phyloP scores from a whole-genome alignment of 345 rosid genomes.

The Ceriops decandra region DNA sequence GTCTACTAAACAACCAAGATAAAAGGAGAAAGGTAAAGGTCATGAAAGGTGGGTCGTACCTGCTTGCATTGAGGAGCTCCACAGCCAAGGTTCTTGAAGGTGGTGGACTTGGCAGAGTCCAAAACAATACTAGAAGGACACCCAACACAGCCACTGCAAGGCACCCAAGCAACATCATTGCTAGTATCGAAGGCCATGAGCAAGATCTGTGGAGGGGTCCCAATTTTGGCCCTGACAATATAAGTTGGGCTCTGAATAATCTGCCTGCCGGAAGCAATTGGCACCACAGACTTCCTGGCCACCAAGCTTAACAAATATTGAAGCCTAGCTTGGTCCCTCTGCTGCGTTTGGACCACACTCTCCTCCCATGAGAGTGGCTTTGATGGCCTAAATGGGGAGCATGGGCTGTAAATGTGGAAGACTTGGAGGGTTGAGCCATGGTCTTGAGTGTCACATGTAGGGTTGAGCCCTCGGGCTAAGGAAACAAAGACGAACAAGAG shows the following conservation, averaged over 20 bases:
- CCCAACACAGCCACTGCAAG: slow-evolving; percentile 74
- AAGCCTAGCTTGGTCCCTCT: slow-evolving; percentile 69
- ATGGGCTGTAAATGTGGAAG: slow-evolving; percentile 69
- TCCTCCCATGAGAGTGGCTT: slow-evolving; percentile 73
- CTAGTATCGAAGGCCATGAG: slow-evolving; percentile 89
- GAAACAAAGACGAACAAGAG: slow-evolving; percentile 22
- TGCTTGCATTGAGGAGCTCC: slow-evolving; percentile 73
- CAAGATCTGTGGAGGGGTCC: slow-evolving; percentile 81
- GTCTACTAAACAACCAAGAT: no score
- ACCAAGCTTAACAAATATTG: slow-evolving; percentile 65
- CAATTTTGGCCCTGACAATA: slow-evolving; percentile 63
- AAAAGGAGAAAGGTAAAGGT: no score
- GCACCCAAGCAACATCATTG: slow-evolving; percentile 85
- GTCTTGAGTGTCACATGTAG: slow-evolving; percentile 44
- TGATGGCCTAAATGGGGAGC: slow-evolving; percentile 65
- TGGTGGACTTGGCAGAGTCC: slow-evolving; percentile 44
- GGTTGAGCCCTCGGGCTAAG: slow-evolving; percentile 35
- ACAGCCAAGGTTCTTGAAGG: slow-evolving; percentile 55
- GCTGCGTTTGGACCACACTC: slow-evolving; percentile 57
- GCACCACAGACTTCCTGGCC: slow-evolving; percentile 61
- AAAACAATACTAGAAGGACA: slow-evolving; percentile 59
- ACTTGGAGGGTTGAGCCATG: slow-evolving; percentile 65
- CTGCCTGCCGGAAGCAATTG: slow-evolving; percentile 85
- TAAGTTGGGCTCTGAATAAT: slow-evolving; percentile 81
- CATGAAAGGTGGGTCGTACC: slow-evolving; percentile 33